These are phyloP conservation scores for Cadophora sp. DNA, from an alignment of 2,329 filamentous ascomycete species.

Conservation along the genomic window DNA sequence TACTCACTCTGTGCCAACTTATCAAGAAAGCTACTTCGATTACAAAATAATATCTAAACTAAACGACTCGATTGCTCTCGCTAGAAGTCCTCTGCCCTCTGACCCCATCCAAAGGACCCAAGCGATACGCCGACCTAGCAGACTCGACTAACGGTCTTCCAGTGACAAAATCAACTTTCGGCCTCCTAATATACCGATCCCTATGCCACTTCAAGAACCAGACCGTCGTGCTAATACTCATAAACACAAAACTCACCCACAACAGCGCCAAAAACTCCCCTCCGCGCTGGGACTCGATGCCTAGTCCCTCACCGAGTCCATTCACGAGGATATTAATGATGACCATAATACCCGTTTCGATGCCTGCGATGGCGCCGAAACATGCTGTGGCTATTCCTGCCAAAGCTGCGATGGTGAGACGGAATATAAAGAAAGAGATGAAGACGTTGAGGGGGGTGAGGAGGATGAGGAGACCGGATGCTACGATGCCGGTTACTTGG, in stretches of 20 bases:
- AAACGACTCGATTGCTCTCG: background rate
- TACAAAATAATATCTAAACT: no score
- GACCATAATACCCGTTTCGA: slow-evolving; percentile 20
- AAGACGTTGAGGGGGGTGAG: slow-evolving; percentile 26
- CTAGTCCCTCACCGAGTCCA: slow-evolving; percentile 25
- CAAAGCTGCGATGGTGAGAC: slow-evolving; percentile 12
- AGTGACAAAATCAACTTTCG: background rate
- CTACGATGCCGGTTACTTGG: slow-evolving; percentile 29
- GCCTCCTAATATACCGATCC: background rate
- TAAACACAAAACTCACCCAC: slow-evolving; percentile 27
- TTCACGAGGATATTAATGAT: slow-evolving; percentile 10
- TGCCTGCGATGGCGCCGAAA: slow-evolving; percentile 1
- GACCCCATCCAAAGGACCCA: background rate
- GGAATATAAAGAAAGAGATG: slow-evolving; percentile 14
- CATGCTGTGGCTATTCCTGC: slow-evolving; percentile 3
- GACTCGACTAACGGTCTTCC: background rate
- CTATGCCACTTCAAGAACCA: slow-evolving; percentile 27
- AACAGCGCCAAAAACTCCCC: slow-evolving; percentile 20
- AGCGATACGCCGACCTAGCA: background rate
- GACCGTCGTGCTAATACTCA: slow-evolving; percentile 15
- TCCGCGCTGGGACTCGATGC: slow-evolving; percentile 21
- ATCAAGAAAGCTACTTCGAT: no score
- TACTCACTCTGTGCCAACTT: no score
- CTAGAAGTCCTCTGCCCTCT: background rate
- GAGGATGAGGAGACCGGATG: slow-evolving; percentile 28